Conservation (phyloP, 2,329 filamentous ascomycete species). For the Cryphonectria radicalis region DNA sequence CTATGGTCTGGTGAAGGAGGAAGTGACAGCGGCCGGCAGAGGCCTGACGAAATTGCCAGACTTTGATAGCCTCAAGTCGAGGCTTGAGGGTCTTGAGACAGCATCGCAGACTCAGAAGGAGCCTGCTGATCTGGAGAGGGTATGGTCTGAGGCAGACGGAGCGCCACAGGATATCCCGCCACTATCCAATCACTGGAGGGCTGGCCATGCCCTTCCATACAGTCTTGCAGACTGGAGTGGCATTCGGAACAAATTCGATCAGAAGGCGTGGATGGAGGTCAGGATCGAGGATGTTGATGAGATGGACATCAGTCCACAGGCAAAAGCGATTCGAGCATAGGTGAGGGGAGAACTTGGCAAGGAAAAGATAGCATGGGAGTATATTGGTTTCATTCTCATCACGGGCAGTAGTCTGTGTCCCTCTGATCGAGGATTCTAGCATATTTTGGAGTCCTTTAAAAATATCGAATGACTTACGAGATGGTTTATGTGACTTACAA, state of each 20-base stretch:
- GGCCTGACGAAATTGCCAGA: slow-evolving; percentile 23
- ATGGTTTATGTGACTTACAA: no score
- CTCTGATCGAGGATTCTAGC: not conserved
- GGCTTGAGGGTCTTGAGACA: slow-evolving; percentile 13
- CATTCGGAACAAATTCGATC: slow-evolving; percentile 18
- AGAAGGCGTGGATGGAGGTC: slow-evolving; percentile 27
- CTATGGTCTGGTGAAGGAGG: slow-evolving; percentile 47
- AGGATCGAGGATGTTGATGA: slow-evolving; percentile 18
- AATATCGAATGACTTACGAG: no score
- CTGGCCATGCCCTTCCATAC: slow-evolving; percentile 27
- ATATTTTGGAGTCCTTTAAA: not conserved
- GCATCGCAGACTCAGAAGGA: not conserved
- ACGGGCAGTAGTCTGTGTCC: not conserved
- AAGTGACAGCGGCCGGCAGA: slow-evolving; percentile 9
- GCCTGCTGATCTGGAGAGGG: not conserved
- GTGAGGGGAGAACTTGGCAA: not conserved
- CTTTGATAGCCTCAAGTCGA: slow-evolving; percentile 22
- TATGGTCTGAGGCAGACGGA: not conserved
- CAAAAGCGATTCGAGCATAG: slow-evolving; percentile 19
- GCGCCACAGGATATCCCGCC: slow-evolving; percentile 20
- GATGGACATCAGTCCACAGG: slow-evolving; percentile 8
- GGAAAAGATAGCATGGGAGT: not conserved
- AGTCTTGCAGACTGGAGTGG: slow-evolving; percentile 24
- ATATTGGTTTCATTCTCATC: not conserved
- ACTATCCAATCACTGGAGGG: slow-evolving; percentile 24